These are phyloP conservation scores for Lipomyces oligophaga DNA, from an alignment of 805 yeast genomes.

Conservation along the genomic window DNA sequence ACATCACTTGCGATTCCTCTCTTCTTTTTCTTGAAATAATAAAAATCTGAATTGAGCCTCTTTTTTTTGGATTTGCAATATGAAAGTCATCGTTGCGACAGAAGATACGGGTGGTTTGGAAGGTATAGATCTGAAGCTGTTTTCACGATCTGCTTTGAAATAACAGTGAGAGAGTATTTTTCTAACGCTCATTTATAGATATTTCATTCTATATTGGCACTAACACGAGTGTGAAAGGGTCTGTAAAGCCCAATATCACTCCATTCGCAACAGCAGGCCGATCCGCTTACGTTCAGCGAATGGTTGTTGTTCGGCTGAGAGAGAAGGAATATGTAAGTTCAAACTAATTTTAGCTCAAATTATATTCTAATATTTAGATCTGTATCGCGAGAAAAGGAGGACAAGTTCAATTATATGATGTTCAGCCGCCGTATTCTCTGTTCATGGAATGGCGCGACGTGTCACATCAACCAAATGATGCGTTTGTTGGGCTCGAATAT, in stretches of 20 bases:
- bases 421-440: slow-evolving; percentile 23
- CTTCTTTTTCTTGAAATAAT: too few relatives aligned
- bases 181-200: slow-evolving; percentile 39
- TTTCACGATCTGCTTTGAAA: not conserved
- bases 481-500: slow-evolving; percentile 29
- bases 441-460: slow-evolving; percentile 19
- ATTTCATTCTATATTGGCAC: slow-evolving; percentile 62
- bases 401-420: slow-evolving; percentile 27
- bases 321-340: slow-evolving; percentile 42
- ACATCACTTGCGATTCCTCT: too few relatives aligned
- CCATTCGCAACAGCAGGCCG: slow-evolving; percentile 43
- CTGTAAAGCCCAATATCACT: slow-evolving; percentile 58
- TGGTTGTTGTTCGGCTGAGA: slow-evolving; percentile 14
- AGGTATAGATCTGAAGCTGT: too few relatives aligned
- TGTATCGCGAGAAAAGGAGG: slow-evolving; percentile 34
- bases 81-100: slow-evolving; percentile 47
- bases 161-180: not conserved
- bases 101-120: slow-evolving; percentile 52
- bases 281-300: slow-evolving; percentile 23
- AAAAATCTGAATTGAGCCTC: too few relatives aligned
- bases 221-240: slow-evolving; percentile 71
- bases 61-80: too few relatives aligned
- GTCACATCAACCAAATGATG: slow-evolving; percentile 13
- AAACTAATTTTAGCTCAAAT: not conserved
- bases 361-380: slow-evolving; percentile 3